Evolutionary conservation across 2,329 filamentous ascomycete genomes (phyloP).

Genomic region (Colletotrichum lupini): DNA sequence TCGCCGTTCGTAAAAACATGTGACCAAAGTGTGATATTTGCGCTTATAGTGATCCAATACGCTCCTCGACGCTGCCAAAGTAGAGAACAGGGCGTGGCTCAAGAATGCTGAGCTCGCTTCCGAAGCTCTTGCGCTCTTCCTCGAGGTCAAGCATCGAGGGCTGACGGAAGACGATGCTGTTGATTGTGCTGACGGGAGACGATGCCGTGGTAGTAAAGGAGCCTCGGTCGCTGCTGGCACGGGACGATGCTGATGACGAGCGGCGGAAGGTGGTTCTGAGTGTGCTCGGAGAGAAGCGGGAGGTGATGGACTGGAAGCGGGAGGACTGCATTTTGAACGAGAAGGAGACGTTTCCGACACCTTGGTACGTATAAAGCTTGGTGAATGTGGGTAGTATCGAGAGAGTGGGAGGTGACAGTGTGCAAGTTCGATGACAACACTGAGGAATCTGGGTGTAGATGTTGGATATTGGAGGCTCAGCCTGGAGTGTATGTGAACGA

Average conservation of each 20-base stretch:
- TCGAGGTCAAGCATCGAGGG: slow-evolving; percentile 68
- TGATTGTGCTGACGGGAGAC: slow-evolving; percentile 62
- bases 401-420: neutral
- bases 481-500: slow-evolving; percentile 39
- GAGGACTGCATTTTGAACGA: slow-evolving; percentile 57
- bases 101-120: slow-evolving; percentile 64
- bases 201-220: slow-evolving; percentile 58
- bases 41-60: slow-evolving; percentile 52
- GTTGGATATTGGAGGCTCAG: slow-evolving; percentile 43
- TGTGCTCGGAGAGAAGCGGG: slow-evolving; percentile 61
- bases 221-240: slow-evolving; percentile 51
- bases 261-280: slow-evolving; percentile 66
- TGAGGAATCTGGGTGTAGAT: neutral
- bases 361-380: neutral
- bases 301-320: slow-evolving; percentile 61
- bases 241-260: slow-evolving; percentile 57
- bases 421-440: neutral
- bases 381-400: neutral
- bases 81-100: slow-evolving; percentile 73
- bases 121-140: slow-evolving; percentile 65
- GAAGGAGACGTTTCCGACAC: neutral
- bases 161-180: slow-evolving; percentile 68
- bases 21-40: neutral
- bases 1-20: neutral
- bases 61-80: slow-evolving; percentile 72